A percentile compares a stretch with the other conserved stretches of the same genome.
Conservation (phyloP, 2,329 filamentous ascomycete species). For the Pyrenophora teres region DNA sequence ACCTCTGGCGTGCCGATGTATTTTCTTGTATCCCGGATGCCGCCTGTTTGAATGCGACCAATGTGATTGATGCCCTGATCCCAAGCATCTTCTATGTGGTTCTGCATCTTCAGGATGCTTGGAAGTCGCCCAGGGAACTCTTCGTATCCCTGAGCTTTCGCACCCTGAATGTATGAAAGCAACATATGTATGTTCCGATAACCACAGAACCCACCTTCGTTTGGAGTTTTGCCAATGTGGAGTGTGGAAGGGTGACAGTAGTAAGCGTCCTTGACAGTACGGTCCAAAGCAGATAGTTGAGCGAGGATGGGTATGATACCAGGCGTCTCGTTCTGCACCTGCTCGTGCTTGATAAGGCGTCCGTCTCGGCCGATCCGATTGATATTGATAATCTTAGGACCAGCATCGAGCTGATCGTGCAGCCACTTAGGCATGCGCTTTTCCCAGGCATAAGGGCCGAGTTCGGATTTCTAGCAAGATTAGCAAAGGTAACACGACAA, state of each 20-base stretch:
- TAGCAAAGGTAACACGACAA: conserved; percentile 6
- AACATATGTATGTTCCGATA: conserved; percentile 96
- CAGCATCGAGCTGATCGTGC: conserved; percentile 48
- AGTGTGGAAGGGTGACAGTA: conserved; percentile 76
- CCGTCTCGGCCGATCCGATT: conserved; percentile 52
- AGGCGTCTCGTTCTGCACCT: conserved; percentile 52
- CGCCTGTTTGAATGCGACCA: conserved; percentile 80
- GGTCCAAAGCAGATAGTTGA: conserved; percentile 62
- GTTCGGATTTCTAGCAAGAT: conserved; percentile 47
- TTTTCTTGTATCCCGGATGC: conserved; percentile 85
- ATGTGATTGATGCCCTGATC: conserved; percentile 78
- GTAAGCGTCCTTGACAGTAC: conserved; percentile 70
- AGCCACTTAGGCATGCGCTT: conserved; percentile 53
- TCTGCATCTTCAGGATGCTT: conserved; percentile 80
- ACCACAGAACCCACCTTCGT: conserved; percentile 92
- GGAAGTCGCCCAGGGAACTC: conserved; percentile 68
- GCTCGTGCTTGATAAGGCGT: conserved; percentile 47
- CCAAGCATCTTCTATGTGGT: conserved; percentile 87
- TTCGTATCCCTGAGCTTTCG: conserved; percentile 61
- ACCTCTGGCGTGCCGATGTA: conserved; percentile 95
- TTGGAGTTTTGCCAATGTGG: conserved; percentile 77
- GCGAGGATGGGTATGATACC: conserved; percentile 53
- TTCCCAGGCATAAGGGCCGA: conserved; percentile 56
- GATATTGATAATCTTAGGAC: conserved; percentile 45
- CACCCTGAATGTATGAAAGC: conserved; percentile 73